Evolutionary conservation across 1,139 yeast species (phyloP).

Genomic region (Geotrichum carabidarum): DNA sequence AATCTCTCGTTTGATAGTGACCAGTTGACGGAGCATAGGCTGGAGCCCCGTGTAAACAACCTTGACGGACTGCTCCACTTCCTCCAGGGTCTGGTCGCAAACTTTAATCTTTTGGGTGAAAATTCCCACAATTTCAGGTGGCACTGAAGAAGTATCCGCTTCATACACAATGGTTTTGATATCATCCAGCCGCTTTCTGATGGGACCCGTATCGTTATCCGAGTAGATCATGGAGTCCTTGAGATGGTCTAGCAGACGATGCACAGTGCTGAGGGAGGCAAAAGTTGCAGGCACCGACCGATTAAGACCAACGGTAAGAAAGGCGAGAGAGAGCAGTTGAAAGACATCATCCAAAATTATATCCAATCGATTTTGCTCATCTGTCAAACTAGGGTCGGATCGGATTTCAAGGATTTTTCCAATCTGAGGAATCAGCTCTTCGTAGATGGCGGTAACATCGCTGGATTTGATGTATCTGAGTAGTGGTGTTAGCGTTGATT

Average conservation of each 20-base stretch:
- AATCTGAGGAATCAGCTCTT: conserved; percentile 35
- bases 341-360: conserved; percentile 79
- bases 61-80: conserved; percentile 31
- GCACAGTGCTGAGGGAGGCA: conserved; percentile 80
- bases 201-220: conserved; percentile 73
- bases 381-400: conserved; percentile 27
- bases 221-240: conserved; percentile 78
- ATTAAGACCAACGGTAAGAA: conserved; percentile 84
- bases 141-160: conserved; percentile 25
- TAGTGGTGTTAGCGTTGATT: neutral
- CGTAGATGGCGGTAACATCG: conserved; percentile 49
- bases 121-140: conserved; percentile 33
- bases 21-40: conserved; percentile 37
- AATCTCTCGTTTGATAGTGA: conserved; percentile 51
- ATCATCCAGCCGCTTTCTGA: conserved; percentile 63
- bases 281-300: conserved; percentile 91
- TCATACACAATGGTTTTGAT: conserved; percentile 53
- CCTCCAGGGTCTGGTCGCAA: conserved; percentile 28
- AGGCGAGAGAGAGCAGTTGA: conserved; percentile 77
- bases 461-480: conserved; percentile 45
- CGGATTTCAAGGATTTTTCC: conserved; percentile 32
- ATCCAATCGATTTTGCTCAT: conserved; percentile 47
- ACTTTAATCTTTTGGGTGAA: conserved; percentile 30
- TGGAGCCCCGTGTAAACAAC: conserved; percentile 34
- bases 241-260: conserved; percentile 73